These are phyloP conservation scores for Xylariales sp. DNA, from an alignment of 2,329 filamentous ascomycete genomes.

Conservation along the genomic window DNA sequence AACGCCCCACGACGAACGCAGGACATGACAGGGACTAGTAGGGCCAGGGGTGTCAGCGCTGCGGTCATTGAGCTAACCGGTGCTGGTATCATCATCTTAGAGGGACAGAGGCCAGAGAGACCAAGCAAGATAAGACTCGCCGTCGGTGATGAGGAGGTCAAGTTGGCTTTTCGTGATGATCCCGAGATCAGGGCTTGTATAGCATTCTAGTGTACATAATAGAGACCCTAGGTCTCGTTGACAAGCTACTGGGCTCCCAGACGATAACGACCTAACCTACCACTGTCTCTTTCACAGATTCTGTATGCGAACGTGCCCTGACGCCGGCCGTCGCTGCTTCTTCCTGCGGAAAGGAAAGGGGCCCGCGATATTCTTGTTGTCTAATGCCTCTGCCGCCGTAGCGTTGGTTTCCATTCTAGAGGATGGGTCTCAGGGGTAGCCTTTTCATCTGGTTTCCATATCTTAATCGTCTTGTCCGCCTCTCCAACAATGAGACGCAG, in stretches of 20 bases:
- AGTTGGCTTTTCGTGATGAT: constrained; percentile 83
- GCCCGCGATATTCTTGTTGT: no score
- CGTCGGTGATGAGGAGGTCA: constrained; percentile 86
- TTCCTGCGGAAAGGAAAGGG: no score
- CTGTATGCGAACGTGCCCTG: no score
- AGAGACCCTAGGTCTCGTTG: no score
- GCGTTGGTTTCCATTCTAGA: constrained; percentile 81
- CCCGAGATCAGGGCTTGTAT: constrained; percentile 75
- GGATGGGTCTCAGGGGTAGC: constrained; percentile 91
- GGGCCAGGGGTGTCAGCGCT: constrained; percentile 45
- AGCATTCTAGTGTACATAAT: constrained; percentile 24
- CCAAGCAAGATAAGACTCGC: constrained; percentile 82
- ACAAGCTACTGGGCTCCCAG: no score
- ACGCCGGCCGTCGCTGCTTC: no score
- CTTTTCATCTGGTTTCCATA: constrained; percentile 91
- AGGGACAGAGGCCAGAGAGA: constrained; percentile 74
- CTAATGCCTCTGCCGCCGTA: constrained; percentile 73
- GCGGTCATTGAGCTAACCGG: constrained; percentile 82
- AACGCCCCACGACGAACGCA: constrained; percentile 16
- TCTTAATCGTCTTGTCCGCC: constrained; percentile 96
- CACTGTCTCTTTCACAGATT: no score
- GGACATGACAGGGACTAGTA: constrained; percentile 14
- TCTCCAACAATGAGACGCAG: constrained; percentile 89
- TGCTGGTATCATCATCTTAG: constrained; percentile 81
- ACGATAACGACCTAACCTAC: no score